Conservation (phyloP, 495 filamentous ascomycete genomes). For the Penicillium daleae region DNA sequence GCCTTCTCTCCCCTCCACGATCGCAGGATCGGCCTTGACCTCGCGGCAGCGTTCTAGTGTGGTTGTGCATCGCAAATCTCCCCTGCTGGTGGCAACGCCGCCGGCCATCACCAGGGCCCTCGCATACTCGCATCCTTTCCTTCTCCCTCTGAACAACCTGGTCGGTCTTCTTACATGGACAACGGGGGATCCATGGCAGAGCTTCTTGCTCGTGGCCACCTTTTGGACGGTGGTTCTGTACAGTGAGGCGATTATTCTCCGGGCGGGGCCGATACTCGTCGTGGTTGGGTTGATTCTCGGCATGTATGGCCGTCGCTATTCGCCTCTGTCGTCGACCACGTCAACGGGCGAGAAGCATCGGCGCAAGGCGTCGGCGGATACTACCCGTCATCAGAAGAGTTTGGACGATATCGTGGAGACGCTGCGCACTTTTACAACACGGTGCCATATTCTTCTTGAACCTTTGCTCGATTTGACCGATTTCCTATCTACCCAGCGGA, state of each 20-base stretch:
- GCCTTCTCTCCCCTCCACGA: slow-evolving; percentile 84
- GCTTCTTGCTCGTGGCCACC: slow-evolving; percentile 79
- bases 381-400: slow-evolving; percentile 76
- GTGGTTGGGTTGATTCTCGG: slow-evolving; percentile 80
- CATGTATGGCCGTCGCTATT: slow-evolving; percentile 92
- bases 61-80: slow-evolving; percentile 94
- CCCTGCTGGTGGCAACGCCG: slow-evolving; percentile 88
- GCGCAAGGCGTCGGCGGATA: slow-evolving; percentile 56
- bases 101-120: slow-evolving; percentile 90
- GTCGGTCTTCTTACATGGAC: slow-evolving; percentile 91
- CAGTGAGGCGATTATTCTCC: slow-evolving; percentile 76
- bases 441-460: slow-evolving; percentile 90
- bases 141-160: slow-evolving; percentile 81
- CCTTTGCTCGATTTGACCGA: slow-evolving; percentile 87
- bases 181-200: slow-evolving; percentile 91
- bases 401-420: slow-evolving; percentile 97
- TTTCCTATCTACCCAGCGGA: slow-evolving; percentile 89
- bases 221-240: slow-evolving; percentile 91
- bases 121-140: slow-evolving; percentile 91
- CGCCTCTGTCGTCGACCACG: slow-evolving; percentile 83
- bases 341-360: slow-evolving; percentile 67
- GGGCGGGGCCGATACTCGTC: slow-evolving; percentile 80
- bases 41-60: slow-evolving; percentile 84
- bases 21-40: slow-evolving; percentile 67
- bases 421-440: slow-evolving; percentile 79